phyloP scores from a whole-genome alignment of 2,329 filamentous ascomycete genomes.

The Lasiodiplodia theobromae region DNA sequence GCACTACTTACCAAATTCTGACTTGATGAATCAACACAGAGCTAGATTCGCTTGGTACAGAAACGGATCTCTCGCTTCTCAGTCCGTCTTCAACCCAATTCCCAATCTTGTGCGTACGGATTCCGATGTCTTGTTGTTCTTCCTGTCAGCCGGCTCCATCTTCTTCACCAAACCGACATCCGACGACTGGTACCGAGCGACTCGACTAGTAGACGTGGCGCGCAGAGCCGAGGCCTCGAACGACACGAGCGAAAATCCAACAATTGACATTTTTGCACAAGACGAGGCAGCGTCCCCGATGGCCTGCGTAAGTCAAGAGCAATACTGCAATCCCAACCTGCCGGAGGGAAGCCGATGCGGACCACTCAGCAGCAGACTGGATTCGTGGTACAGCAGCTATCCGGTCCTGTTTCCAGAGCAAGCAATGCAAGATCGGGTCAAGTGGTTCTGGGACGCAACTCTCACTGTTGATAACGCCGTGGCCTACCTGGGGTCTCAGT shows the following conservation, averaged over 20 bases:
- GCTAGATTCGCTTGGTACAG: not conserved
- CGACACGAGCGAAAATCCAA: no score
- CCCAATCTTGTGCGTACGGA: not conserved
- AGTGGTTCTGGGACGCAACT: not conserved
- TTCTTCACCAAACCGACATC: not conserved
- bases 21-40: not conserved
- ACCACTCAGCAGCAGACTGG: slow-evolving; percentile 7
- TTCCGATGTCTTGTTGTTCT: not conserved
- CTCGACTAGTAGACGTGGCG: no score
- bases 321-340: slow-evolving; percentile 28
- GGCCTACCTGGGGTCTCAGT: not conserved
- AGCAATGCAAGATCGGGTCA: not conserved
- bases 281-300: slow-evolving; percentile 26
- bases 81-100: not conserved
- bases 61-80: not conserved
- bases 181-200: not conserved
- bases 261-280: not conserved
- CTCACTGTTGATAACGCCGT: not conserved
- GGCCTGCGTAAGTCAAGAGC: slow-evolving; percentile 24
- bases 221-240: no score
- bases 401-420: not conserved
- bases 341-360: slow-evolving; percentile 10
- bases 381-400: not conserved
- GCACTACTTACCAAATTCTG: not conserved
- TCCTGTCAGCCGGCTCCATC: not conserved